Percentiles rank a stretch among this genome's conserved stretches.
Conservation (phyloP, 1,139 yeast species). For the Sugiyamaella sp. region DNA sequence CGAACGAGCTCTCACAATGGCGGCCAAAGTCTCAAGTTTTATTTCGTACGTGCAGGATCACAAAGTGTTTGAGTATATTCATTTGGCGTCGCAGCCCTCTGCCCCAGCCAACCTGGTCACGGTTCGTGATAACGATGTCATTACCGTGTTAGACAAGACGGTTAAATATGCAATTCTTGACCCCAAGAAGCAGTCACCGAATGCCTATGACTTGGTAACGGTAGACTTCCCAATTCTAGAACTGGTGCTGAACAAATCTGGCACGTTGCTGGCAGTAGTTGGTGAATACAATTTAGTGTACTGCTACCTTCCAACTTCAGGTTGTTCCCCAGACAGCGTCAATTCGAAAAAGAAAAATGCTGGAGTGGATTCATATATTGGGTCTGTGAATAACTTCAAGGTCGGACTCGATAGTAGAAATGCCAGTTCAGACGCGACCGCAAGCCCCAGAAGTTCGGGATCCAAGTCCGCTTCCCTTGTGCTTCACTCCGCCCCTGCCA, state of each 20-base stretch:
- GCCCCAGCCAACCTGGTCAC: constrained; percentile 10
- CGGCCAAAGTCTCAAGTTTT: neutral
- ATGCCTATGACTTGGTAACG: constrained; percentile 31
- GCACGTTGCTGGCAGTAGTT: constrained; percentile 48
- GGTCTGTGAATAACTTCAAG: constrained; percentile 1
- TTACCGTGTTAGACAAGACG: constrained; percentile 2
- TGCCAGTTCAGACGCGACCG: neutral
- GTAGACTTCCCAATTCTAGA: constrained; percentile 39
- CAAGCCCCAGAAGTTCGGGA: neutral
- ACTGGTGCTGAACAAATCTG: constrained; percentile 45
- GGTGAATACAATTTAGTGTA: constrained; percentile 43
- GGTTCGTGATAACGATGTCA: constrained; percentile 14
- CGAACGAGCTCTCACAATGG: constrained; percentile 7
- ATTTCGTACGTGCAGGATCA: constrained; percentile 8
- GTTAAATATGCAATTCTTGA: constrained; percentile 14
- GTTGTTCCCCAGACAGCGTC: constrained; percentile 34
- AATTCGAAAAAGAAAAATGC: constrained; percentile 1
- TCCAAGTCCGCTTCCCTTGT: too few relatives aligned
- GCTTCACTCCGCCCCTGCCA: neutral
- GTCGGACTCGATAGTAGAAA: neutral
- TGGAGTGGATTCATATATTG: neutral
- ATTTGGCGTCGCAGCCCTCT: neutral
- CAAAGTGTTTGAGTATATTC: neutral
- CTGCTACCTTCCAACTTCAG: constrained; percentile 39
- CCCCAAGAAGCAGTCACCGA: neutral